These are phyloP conservation scores for Dendrocalamus latiflorus DNA, from an alignment of 202 grass and related monocot genomes.

Conservation along the genomic window DNA sequence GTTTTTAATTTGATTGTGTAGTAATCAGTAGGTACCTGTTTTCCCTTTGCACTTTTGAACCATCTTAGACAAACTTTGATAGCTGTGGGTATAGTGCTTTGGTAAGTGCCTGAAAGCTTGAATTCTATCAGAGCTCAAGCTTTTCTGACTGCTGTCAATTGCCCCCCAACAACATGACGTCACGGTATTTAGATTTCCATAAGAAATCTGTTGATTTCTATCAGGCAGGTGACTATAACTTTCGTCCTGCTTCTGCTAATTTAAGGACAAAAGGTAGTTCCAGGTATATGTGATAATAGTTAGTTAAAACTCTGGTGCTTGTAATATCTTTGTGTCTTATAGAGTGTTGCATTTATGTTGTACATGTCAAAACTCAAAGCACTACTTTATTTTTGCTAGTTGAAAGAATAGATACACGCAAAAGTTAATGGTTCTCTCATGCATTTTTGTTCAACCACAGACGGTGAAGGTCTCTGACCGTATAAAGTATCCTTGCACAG, in stretches of 20 bases:
- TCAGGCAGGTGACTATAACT: neutral
- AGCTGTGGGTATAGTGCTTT: neutral
- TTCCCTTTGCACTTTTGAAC: neutral
- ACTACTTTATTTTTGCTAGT: neutral
- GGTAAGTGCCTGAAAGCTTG: neutral
- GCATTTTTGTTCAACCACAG: neutral
- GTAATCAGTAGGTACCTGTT: neutral
- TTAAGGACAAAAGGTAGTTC: neutral
- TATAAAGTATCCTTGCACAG: neutral
- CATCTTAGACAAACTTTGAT: neutral
- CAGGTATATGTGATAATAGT: constrained; percentile 1
- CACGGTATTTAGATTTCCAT: neutral
- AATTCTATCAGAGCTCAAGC: neutral
- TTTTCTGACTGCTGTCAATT: neutral
- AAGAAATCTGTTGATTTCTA: neutral
- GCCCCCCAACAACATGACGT: neutral
- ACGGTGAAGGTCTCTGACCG: neutral
- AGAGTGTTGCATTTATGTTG: neutral
- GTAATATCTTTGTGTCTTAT: neutral
- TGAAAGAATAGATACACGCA: neutral
- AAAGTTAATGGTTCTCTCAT: neutral
- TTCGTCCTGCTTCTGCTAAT: neutral
- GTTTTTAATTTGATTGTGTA: neutral
- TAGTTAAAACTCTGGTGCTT: neutral
- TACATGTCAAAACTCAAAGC: neutral